Evolutionary conservation across 2,329 filamentous ascomycete species (phyloP).

Genomic region (Ceratocystis alfenasii): DNA sequence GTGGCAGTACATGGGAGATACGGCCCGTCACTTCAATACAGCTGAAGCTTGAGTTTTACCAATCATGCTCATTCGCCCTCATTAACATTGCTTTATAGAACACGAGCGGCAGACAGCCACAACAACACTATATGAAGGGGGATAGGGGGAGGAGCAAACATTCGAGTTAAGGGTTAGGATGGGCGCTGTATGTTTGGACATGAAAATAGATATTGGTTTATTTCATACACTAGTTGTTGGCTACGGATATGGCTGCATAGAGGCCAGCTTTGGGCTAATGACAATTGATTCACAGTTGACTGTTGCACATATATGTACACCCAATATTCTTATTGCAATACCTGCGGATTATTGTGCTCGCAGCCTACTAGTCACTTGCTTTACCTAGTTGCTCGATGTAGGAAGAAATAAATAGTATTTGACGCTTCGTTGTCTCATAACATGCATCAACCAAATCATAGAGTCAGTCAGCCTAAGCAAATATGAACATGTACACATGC

Average conservation of each 20-base stretch:
- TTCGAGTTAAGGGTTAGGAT: too few species aligned
- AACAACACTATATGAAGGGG: too few species aligned
- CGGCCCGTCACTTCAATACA: not conserved
- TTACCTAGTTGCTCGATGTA: not conserved
- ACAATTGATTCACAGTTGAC: too few species aligned
- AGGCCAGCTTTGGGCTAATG: too few species aligned
- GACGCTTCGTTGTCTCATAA: not conserved
- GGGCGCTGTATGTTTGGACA: not conserved
- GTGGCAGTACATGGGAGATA: slow-evolving; percentile 16
- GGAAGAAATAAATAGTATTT: not conserved
- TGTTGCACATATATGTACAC: not conserved
- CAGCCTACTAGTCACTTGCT: too few species aligned
- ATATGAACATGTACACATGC: too few species aligned
- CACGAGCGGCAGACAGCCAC: not conserved
- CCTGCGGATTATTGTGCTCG: too few species aligned
- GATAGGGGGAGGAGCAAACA: too few species aligned
- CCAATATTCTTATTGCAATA: too few species aligned
- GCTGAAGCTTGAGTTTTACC: not conserved
- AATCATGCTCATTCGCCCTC: not conserved
- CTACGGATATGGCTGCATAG: too few species aligned
- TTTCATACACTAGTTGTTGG: not conserved
- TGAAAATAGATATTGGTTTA: not conserved
- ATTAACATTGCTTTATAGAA: not conserved
- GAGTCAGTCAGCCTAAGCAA: too few species aligned
- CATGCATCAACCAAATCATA: not conserved